These are phyloP conservation scores for Jaapia argillacea DNA, from an alignment of 768 basidiomycete genomes.

Conservation along the genomic window DNA sequence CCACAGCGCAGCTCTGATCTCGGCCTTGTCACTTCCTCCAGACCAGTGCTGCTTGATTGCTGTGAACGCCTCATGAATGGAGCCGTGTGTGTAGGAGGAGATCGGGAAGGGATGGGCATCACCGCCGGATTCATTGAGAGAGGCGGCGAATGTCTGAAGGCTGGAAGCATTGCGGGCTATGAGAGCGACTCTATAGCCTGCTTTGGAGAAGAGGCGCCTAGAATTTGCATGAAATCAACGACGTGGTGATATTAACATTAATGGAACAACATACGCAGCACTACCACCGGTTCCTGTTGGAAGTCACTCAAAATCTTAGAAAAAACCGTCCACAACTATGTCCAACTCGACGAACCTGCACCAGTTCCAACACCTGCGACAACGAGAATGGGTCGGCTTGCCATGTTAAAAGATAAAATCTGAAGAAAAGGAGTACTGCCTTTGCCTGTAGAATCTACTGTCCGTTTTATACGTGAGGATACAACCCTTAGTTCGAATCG, in stretches of 20 bases:
- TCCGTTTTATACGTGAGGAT: no score
- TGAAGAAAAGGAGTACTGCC: no score
- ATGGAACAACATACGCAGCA: slow-evolving; percentile 35
- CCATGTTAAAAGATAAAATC: neutral
- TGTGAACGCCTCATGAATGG: slow-evolving; percentile 31
- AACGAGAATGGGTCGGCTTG: slow-evolving; percentile 39
- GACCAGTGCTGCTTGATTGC: slow-evolving; percentile 42
- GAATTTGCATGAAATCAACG: slow-evolving; percentile 1
- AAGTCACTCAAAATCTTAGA: slow-evolving; percentile 2
- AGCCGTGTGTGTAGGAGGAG: neutral
- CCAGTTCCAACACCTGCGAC: slow-evolving; percentile 45
- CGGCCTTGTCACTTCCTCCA: slow-evolving; percentile 20
- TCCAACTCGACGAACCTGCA: slow-evolving; percentile 14
- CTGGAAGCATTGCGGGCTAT: slow-evolving; percentile 46
- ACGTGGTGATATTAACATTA: neutral
- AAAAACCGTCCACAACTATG: neutral
- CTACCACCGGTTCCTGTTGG: slow-evolving; percentile 43
- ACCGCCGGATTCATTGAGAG: slow-evolving; percentile 49
- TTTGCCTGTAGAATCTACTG: no score
- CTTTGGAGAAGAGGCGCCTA: slow-evolving; percentile 50
- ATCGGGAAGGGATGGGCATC: slow-evolving; percentile 5
- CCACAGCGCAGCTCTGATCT: slow-evolving; percentile 53
- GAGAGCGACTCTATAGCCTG: slow-evolving; percentile 59
- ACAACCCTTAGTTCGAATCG: no score
- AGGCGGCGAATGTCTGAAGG: slow-evolving; percentile 41